Evolutionary conservation across 2,329 filamentous ascomycete species (phyloP), one percentile per base, ranked within the genome.

Genomic region (Paracoccidioides lutzii): DNA sequence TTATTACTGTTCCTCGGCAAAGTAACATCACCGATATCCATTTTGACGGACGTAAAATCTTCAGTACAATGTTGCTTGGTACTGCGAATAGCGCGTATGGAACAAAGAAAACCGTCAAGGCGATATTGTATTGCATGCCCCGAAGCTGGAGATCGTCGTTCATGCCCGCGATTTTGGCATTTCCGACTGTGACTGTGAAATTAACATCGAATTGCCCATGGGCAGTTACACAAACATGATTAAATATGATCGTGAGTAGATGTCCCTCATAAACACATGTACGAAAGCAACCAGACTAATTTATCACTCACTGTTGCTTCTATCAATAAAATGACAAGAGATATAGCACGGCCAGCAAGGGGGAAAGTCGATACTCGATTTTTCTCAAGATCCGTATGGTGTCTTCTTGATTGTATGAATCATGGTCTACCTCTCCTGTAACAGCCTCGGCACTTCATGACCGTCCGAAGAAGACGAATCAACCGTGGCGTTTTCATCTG

Each of bases 271-370:
- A 2, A 22, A 22, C 22, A 22, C 1, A 22, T 22, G 43, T 51
- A 38, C 9, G 4, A 37, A 9, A 35, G 51, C n/a, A 45, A n/a
- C n/a, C n/a, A 43, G 40, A 53, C 55, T 14, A 4, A 12, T 14
- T 12, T n/a, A 30, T 9, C 40, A 54, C 57, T 53, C 38, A 58
- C 54, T 59, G 15, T 72, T 55, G 57, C 71, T 75, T 67, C 85
- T 76, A 65, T 89, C 87, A 8, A 90, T 71, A 65, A 22, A 90
- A 90, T 60, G 82, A 85, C 60, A 90, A 81, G 12, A 90, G 75
- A 65, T 90, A 91, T 10, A 73, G 61, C 32, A 73, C 55, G 35
- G 73, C 69, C 30, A 72, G 66, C n/a, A 73, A 65, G 1, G 72
- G 72, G 46, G 73, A 60, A 50, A 74, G 69, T 51, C 71, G 67